Evolutionary conservation across 768 basidiomycete species (phyloP).

Genomic region (Naganishia vaughanmartiniae): DNA sequence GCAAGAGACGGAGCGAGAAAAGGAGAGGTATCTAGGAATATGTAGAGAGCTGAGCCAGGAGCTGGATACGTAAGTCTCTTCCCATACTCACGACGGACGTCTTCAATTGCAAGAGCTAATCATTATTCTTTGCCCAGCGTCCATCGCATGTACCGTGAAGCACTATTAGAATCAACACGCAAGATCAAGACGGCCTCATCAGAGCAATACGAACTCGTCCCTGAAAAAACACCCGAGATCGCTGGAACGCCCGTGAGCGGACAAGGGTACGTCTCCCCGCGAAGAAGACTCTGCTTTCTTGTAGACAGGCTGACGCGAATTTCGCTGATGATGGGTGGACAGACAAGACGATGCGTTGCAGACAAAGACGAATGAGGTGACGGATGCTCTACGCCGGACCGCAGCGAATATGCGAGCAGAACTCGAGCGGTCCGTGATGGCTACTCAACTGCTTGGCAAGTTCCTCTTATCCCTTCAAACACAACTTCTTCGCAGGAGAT

Average conservation of each 20-base stretch:
- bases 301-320: slow-evolving; percentile 8
- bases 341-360: slow-evolving; percentile 74
- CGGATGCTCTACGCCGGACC: slow-evolving; percentile 79
- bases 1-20: slow-evolving; percentile 60
- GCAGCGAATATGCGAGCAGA: slow-evolving; percentile 84
- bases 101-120: background rate
- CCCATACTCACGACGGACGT: too few relatives aligned
- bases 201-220: slow-evolving; percentile 68
- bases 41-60: slow-evolving; percentile 3
- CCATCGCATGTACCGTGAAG: slow-evolving; percentile 64
- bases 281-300: background rate
- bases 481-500: too few relatives aligned
- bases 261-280: slow-evolving; percentile 30
- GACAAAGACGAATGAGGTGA: slow-evolving; percentile 84
- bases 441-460: slow-evolving; percentile 78
- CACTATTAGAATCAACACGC: slow-evolving; percentile 64
- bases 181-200: slow-evolving; percentile 60
- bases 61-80: slow-evolving; percentile 1
- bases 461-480: background rate
- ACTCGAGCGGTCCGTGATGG: slow-evolving; percentile 81
- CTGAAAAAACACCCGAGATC: slow-evolving; percentile 54
- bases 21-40: slow-evolving; percentile 49
- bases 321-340: background rate
- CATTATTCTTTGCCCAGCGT: slow-evolving; percentile 54
- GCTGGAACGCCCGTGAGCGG: background rate